These are phyloP conservation scores for Penicillium verhagenii DNA, from an alignment of 495 filamentous ascomycete species.

Conservation along the genomic window DNA sequence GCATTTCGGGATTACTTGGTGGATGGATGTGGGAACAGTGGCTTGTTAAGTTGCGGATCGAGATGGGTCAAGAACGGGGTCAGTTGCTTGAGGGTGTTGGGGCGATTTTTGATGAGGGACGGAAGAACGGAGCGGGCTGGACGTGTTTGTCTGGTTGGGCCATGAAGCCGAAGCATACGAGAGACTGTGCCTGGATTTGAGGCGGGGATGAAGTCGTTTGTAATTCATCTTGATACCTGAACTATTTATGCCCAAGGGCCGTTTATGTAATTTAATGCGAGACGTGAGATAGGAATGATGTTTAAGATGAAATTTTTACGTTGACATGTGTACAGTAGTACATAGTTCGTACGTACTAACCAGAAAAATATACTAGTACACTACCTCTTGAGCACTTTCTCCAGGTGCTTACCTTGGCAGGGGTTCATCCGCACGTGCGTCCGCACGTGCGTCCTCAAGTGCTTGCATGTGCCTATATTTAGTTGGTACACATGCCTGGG, in stretches of 20 bases:
- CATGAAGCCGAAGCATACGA: slow-evolving; percentile 66
- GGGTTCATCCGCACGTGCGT: too few species aligned
- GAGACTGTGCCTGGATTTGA: slow-evolving; percentile 5
- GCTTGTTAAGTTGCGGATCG: slow-evolving; percentile 81
- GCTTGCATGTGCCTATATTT: too few species aligned
- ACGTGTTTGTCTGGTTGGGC: slow-evolving; percentile 84
- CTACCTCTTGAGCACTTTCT: too few species aligned
- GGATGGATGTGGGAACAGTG: slow-evolving; percentile 96
- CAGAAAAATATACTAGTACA: too few species aligned
- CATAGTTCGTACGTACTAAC: not conserved
- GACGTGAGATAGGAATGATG: slow-evolving; percentile 14
- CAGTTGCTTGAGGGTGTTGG: slow-evolving; percentile 74
- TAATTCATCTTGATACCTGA: slow-evolving; percentile 6
- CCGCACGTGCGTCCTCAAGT: too few species aligned
- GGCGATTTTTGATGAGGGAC: slow-evolving; percentile 79
- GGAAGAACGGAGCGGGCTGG: slow-evolving; percentile 77
- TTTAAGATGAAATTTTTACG: not conserved
- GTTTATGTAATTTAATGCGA: slow-evolving; percentile 23
- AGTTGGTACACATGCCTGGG: too few species aligned
- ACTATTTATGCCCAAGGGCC: slow-evolving; percentile 20
- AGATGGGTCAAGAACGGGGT: slow-evolving; percentile 69
- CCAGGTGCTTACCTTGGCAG: too few species aligned
- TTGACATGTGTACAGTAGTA: not conserved
- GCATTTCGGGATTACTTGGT: slow-evolving; percentile 76
- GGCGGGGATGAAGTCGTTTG: not conserved